phyloP scores from a whole-genome alignment of 1,139 yeast genomes.

The Yamadazyma dendronema region DNA sequence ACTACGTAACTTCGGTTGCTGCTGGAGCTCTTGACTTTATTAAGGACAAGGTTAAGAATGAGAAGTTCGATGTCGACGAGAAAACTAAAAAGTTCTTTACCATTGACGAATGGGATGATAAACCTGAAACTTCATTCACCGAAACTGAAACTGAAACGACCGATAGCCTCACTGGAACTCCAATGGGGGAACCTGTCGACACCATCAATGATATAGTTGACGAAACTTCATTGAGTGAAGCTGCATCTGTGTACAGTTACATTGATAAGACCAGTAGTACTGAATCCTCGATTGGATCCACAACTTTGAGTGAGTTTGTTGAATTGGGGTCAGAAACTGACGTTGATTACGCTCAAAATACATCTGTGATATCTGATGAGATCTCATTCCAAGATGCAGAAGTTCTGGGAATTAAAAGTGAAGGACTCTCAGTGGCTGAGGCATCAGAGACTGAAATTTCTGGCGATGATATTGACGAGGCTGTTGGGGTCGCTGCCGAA shows the following conservation, averaged over 20 bases:
- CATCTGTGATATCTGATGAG: slow-evolving; percentile 6
- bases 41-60: slow-evolving; percentile 42
- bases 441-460: slow-evolving; percentile 1
- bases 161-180: slow-evolving; percentile 3
- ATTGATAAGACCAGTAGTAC: not conserved
- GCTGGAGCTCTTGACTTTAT: slow-evolving; percentile 30
- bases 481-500: slow-evolving; percentile 5
- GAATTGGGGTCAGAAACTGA: not conserved
- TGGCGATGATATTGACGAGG: slow-evolving; percentile 8
- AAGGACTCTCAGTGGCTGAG: not conserved
- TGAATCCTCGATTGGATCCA: slow-evolving; percentile 8
- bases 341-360: slow-evolving; percentile 6
- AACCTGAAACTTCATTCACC: slow-evolving; percentile 1
- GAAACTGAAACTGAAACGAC: slow-evolving; percentile 1
- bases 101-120: slow-evolving; percentile 26
- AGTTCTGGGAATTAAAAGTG: not conserved
- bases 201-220: slow-evolving; percentile 15
- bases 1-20: slow-evolving; percentile 24
- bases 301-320: slow-evolving; percentile 11
- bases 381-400: slow-evolving; percentile 4
- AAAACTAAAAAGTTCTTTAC: slow-evolving; percentile 24
- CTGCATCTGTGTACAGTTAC: not conserved
- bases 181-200: slow-evolving; percentile 10
- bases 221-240: slow-evolving; percentile 14
- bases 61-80: slow-evolving; percentile 30